Percentiles rank a stretch among this genome's conserved stretches.
Evolutionary conservation across 805 yeast genomes (phyloP).

Genomic region (Teunomyces pallodes): DNA sequence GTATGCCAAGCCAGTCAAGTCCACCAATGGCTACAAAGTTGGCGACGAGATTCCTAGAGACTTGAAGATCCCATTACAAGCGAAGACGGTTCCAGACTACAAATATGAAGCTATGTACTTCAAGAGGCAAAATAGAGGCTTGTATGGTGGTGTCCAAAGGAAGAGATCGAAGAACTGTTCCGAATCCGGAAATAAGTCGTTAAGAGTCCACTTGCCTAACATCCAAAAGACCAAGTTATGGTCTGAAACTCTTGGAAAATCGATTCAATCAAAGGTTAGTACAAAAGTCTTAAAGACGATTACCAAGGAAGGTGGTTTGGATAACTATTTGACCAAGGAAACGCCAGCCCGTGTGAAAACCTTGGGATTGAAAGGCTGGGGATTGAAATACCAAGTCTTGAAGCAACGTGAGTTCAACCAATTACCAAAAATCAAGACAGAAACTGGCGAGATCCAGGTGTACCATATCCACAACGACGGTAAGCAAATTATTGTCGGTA

Average conservation of each 20-base stretch:
- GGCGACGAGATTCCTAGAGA: slow-evolving; percentile 35
- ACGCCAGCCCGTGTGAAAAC: slow-evolving; percentile 89
- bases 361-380: slow-evolving; percentile 92
- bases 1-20: slow-evolving; percentile 36
- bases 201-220: slow-evolving; percentile 80
- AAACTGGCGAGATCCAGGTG: slow-evolving; percentile 36
- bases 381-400: slow-evolving; percentile 72
- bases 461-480: slow-evolving; percentile 50
- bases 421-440: slow-evolving; percentile 31
- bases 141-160: slow-evolving; percentile 85
- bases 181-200: slow-evolving; percentile 70
- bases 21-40: slow-evolving; percentile 29
- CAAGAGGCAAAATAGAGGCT: slow-evolving; percentile 83
- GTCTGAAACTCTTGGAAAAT: slow-evolving; percentile 72
- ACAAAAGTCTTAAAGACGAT: slow-evolving; percentile 83
- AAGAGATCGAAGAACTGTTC: slow-evolving; percentile 76
- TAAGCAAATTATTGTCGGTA: slow-evolving; percentile 56
- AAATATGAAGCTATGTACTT: slow-evolving; percentile 73
- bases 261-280: slow-evolving; percentile 60
- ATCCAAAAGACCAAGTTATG: slow-evolving; percentile 72
- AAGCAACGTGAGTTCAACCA: slow-evolving; percentile 39
- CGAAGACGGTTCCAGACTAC: slow-evolving; percentile 27
- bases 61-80: slow-evolving; percentile 21
- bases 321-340: slow-evolving; percentile 81
- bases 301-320: slow-evolving; percentile 93